Conservation (phyloP, 202 grass and related monocot species). For the Carex sylvatica region DNA sequence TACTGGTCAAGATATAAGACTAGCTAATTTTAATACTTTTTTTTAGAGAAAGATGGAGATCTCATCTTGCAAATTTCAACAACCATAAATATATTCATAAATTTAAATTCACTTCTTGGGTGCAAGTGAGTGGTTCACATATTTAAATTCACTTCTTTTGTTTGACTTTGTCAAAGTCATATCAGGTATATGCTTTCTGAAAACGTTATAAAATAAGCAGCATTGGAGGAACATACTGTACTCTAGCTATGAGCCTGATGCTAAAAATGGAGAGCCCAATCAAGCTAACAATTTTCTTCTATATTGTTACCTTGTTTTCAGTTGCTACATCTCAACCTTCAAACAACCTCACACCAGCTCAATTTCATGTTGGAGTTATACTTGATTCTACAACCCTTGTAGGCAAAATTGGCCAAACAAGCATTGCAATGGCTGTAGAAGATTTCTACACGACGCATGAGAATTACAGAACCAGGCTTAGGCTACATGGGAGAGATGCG, state of each 20-base stretch:
- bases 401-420: conserved; percentile 16
- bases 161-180: not conserved
- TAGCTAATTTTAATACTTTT: too few relatives aligned
- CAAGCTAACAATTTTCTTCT: not conserved
- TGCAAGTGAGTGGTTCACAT: too few relatives aligned
- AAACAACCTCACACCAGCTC: not conserved
- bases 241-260: not conserved
- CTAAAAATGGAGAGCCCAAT: not conserved
- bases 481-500: not conserved
- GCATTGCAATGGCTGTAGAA: conserved; percentile 16
- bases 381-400: not conserved
- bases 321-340: not conserved
- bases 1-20: too few relatives aligned
- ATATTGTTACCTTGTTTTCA: not conserved
- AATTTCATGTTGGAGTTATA: conserved; percentile 28
- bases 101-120: too few relatives aligned
- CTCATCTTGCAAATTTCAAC: too few relatives aligned
- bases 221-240: not conserved
- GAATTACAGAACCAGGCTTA: conserved; percentile 9
- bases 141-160: not conserved
- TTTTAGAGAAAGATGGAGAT: too few relatives aligned
- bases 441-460: conserved; percentile 24
- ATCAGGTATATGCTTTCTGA: not conserved
- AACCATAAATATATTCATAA: too few relatives aligned
- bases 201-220: not conserved